phyloP scores from a whole-genome alignment of 148 eudicot genomes.

The Arctostaphylos glauca region DNA sequence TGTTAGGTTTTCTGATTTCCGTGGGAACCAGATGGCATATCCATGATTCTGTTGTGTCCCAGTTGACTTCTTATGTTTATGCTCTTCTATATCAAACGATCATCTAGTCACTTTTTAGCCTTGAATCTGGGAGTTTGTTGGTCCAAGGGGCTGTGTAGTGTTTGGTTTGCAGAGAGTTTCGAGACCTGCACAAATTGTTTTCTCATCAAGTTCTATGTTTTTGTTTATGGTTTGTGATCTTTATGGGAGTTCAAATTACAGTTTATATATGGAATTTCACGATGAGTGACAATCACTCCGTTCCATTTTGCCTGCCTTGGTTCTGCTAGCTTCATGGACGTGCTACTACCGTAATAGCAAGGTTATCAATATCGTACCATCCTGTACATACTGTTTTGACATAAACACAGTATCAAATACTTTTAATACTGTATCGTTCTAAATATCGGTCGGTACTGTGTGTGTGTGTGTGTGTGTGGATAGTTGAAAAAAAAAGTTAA shows the following conservation, averaged over 20 bases:
- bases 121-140: neutral
- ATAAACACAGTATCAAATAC: too few species aligned
- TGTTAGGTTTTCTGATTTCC: neutral
- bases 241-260: neutral
- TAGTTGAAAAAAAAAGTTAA: too few species aligned
- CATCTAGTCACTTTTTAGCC: neutral
- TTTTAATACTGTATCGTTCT: too few species aligned
- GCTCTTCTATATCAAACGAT: neutral
- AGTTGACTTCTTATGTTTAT: neutral
- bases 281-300: neutral
- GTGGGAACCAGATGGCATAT: neutral
- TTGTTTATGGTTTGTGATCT: neutral
- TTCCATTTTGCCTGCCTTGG: too few species aligned
- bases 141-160: neutral
- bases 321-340: too few species aligned
- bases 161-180: neutral
- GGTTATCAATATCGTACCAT: too few species aligned
- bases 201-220: neutral
- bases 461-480: too few species aligned
- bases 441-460: too few species aligned
- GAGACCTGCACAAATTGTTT: neutral
- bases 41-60: neutral
- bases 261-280: neutral
- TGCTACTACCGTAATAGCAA: too few species aligned
- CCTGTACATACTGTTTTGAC: too few species aligned